Evolutionary conservation across 139 green algal genomes (phyloP).

Genomic region (Desmodesmus armatus): DNA sequence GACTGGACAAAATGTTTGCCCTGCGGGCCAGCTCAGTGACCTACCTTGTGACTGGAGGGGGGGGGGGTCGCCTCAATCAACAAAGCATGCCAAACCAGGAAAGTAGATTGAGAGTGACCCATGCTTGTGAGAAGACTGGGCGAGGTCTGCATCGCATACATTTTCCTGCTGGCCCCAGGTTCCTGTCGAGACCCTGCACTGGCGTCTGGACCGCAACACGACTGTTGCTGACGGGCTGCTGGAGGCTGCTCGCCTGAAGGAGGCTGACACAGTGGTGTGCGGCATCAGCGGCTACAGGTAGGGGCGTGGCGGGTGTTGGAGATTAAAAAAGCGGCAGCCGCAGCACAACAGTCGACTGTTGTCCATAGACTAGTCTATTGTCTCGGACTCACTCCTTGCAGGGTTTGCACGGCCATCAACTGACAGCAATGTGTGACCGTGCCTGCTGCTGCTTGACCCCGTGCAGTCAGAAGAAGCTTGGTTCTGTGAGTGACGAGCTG

Average conservation of each 20-base stretch:
- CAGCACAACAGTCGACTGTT: too few species aligned
- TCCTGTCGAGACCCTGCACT: slow-evolving; percentile 9
- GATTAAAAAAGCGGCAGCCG: neutral
- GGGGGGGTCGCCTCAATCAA: too few species aligned
- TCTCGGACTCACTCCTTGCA: too few species aligned
- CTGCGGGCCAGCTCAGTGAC: too few species aligned
- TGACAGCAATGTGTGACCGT: neutral
- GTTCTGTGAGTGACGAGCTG: slow-evolving; percentile 43
- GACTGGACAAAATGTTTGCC: too few species aligned
- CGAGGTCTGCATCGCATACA: too few species aligned
- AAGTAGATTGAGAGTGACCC: too few species aligned
- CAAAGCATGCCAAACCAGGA: too few species aligned
- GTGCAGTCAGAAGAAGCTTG: slow-evolving; percentile 42
- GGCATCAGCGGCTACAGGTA: slow-evolving; percentile 56
- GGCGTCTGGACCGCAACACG: slow-evolving; percentile 3
- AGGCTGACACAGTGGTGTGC: slow-evolving; percentile 54
- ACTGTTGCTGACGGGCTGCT: slow-evolving; percentile 53
- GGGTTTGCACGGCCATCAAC: too few species aligned
- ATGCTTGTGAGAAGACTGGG: too few species aligned
- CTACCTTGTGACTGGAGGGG: too few species aligned
- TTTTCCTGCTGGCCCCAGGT: slow-evolving; percentile 5
- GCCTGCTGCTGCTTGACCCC: neutral
- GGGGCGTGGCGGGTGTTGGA: neutral
- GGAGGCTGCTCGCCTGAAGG: slow-evolving; percentile 26
- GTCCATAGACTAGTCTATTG: too few species aligned